Base-by-base conservation (phyloP, 495 filamentous ascomycete species). In the Echria macrotheca region DNA sequence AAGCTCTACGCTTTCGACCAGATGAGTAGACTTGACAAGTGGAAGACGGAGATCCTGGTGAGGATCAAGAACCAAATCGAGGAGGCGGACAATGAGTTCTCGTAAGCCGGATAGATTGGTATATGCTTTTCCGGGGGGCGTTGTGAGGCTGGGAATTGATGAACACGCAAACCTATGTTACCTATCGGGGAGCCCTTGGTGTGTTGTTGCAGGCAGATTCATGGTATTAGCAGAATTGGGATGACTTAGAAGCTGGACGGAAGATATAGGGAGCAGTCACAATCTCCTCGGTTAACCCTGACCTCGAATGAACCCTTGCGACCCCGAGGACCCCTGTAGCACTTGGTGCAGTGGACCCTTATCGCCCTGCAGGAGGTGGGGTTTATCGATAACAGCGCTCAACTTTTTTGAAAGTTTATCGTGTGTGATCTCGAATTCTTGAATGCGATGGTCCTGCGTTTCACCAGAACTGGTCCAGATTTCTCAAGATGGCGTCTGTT, bases 1-100 rank as follows among this genome's bases (percentile, higher is more conserved):
- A 90, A 89, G 69, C 71, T 95, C 43, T 91, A 85, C 69, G 80
- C 86, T 55, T 96, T 74, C 60, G 86, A 95, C 67, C 86, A 91
- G 72, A 75, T 95, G 72, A 91, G 84, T 69, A 87, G 89, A 71
- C 70, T 96, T 59, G 89, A 95, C 61, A 89, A 90, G 73, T 96
- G 91, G 91, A 91, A 95, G 83, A 94, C 86, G 47, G 89, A 85
- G 29, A 76, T 96, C 29, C 68, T 95, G 41, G 65, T 95, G 58
- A 77, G 82, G 59, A 73, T 96, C 58, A 95, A 96, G 80, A 82
- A 81, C 59, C 75, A 70, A 43, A 91, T 94, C 58, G 85, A 88
- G 70, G 79, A 81, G 50, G 82, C 75, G 4, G 89, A 91, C 49
- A 72, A 74, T 48, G 73, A 76, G 57, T 76, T 76, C 53, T 66